Conservation (phyloP, 2,329 filamentous ascomycete genomes). For the Diaporthe citrichinensis region DNA sequence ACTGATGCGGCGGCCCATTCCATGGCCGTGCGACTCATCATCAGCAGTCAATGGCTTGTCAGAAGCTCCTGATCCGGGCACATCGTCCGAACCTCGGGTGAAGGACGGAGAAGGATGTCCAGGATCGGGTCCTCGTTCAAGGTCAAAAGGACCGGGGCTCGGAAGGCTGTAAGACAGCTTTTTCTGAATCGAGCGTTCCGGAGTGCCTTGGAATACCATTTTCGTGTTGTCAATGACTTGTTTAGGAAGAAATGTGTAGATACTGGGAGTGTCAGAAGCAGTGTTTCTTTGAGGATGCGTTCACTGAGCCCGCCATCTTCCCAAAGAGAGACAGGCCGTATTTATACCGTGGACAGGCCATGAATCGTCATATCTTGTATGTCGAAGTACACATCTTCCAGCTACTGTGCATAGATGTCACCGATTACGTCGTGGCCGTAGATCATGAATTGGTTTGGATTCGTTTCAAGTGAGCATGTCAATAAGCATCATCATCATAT, state of each 20-base stretch:
- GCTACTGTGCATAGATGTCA: not conserved
- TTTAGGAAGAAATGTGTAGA: not conserved
- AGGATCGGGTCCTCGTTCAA: not conserved
- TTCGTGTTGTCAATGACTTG: not conserved
- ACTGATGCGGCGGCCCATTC: not conserved
- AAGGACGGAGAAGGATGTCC: not conserved
- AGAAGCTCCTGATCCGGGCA: constrained; percentile 5
- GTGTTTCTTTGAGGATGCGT: not conserved
- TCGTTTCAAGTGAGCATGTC: not conserved
- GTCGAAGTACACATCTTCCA: not conserved
- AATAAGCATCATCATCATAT: not conserved
- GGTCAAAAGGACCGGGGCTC: constrained; percentile 4
- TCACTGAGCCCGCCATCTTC: fast-evolving
- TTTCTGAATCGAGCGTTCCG: not conserved
- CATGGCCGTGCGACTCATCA: not conserved
- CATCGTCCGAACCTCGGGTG: not conserved
- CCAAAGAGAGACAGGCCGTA: not conserved
- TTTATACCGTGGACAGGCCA: not conserved
- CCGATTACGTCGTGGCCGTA: not conserved
- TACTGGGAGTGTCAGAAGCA: not conserved
- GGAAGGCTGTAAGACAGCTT: constrained; percentile 27
- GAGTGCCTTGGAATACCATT: not conserved
- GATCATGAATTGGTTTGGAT: not conserved
- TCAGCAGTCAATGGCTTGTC: not conserved
- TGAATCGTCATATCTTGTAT: too few species aligned